These are phyloP conservation scores for Globisporangium ultimum DNA, from an alignment of 352 stramenopile genomes.

Conservation along the genomic window DNA sequence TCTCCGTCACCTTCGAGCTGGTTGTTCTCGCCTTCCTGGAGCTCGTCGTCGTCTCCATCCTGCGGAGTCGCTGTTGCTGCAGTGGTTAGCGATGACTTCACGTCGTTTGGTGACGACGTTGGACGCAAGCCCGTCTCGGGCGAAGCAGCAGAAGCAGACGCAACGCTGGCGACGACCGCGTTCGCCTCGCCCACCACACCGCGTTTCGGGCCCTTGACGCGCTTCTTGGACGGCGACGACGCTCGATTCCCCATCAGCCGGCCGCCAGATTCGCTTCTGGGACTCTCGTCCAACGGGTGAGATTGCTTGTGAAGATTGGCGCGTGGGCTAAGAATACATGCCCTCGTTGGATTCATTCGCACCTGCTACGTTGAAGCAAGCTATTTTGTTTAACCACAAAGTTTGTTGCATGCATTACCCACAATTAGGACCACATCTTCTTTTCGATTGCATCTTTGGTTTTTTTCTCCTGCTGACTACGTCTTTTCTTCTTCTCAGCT, in stretches of 20 bases:
- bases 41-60: not conserved
- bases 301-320: too few relatives aligned
- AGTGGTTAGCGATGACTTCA: not conserved
- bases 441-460: not conserved
- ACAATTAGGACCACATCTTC: not conserved
- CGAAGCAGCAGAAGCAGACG: not conserved
- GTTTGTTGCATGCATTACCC: not conserved
- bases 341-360: too few relatives aligned
- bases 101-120: not conserved
- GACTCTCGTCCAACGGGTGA: too few relatives aligned
- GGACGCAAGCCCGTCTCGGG: not conserved
- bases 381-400: too few relatives aligned
- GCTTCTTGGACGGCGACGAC: slow-evolving; percentile 6
- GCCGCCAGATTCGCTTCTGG: not conserved
- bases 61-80: not conserved
- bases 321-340: too few relatives aligned
- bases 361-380: too few relatives aligned
- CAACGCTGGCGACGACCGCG: not conserved
- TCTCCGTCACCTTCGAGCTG: slow-evolving; percentile 11
- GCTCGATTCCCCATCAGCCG: slow-evolving; percentile 11
- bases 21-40: not conserved
- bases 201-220: slow-evolving; percentile 1
- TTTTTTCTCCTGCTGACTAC: slow-evolving; percentile 18
- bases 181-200: too few relatives aligned
- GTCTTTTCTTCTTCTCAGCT: slow-evolving; percentile 2